Evolutionary conservation across 768 basidiomycete species (phyloP).

Genomic region (Mycena rebaudengoi): DNA sequence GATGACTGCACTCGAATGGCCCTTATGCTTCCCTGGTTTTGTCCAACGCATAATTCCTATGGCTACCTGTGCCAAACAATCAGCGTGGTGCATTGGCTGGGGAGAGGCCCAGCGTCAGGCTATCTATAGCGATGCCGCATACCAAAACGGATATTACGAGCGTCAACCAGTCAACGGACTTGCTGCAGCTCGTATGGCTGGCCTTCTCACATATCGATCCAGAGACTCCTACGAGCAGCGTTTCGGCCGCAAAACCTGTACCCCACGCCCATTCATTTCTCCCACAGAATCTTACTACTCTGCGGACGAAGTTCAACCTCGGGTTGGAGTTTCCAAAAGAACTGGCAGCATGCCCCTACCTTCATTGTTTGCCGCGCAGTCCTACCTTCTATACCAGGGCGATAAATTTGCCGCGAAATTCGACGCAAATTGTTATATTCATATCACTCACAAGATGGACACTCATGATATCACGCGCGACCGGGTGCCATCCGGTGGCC

Average conservation of each 20-base stretch:
- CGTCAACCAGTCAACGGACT: slow-evolving; percentile 84
- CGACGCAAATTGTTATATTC: slow-evolving; percentile 93
- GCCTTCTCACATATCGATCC: slow-evolving; percentile 91
- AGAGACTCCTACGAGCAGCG: slow-evolving; percentile 92
- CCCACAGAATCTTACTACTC: too few species aligned
- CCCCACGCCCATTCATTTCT: too few species aligned
- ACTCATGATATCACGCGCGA: slow-evolving; percentile 89
- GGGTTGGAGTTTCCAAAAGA: slow-evolving; percentile 16
- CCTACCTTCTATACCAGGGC: slow-evolving; percentile 96
- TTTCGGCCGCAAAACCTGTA: slow-evolving; percentile 82
- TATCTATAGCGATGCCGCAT: slow-evolving; percentile 93
- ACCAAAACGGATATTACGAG: slow-evolving; percentile 85
- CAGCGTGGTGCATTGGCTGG: slow-evolving; percentile 99
- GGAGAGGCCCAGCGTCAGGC: slow-evolving; percentile 96
- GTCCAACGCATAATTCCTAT: slow-evolving; percentile 89
- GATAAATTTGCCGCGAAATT: slow-evolving; percentile 95
- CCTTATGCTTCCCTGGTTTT: slow-evolving; percentile 86
- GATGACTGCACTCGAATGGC: slow-evolving; percentile 97
- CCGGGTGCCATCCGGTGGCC: slow-evolving; percentile 41
- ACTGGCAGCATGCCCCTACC: slow-evolving; percentile 50
- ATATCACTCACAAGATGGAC: slow-evolving; percentile 90
- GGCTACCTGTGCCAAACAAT: slow-evolving; percentile 93
- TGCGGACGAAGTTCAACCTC: too few species aligned
- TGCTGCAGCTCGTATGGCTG: slow-evolving; percentile 94
- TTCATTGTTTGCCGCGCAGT: slow-evolving; percentile 89